Evolutionary conservation across 2,329 filamentous ascomycete genomes (phyloP).

Genomic region (Myrmaecium sp.): DNA sequence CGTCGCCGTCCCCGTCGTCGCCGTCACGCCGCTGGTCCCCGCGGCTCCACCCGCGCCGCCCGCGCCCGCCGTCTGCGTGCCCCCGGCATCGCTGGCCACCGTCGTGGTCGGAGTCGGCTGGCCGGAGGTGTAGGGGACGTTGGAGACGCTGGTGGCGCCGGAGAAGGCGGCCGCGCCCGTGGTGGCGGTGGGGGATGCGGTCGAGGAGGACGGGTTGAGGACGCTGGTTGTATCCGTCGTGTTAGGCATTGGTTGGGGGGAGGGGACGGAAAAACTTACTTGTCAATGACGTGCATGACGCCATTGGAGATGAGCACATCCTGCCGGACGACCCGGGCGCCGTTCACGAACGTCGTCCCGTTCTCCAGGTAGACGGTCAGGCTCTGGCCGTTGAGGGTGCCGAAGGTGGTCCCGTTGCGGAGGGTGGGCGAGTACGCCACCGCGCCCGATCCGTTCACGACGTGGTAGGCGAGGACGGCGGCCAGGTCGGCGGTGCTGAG

Average conservation of each 20-base stretch:
- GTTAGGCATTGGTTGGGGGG: not conserved
- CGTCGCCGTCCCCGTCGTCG: slow-evolving; percentile 6
- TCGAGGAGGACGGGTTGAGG: slow-evolving; percentile 36
- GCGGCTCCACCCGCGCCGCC: slow-evolving; percentile 5
- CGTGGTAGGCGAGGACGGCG: slow-evolving; percentile 45
- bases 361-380: slow-evolving; percentile 22
- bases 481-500: slow-evolving; percentile 32
- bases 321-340: slow-evolving; percentile 22
- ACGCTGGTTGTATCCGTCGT: slow-evolving; percentile 19
- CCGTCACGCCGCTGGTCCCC: slow-evolving; percentile 9
- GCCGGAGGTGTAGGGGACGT: slow-evolving; percentile 38
- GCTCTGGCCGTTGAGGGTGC: slow-evolving; percentile 19
- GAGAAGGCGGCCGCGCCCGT: slow-evolving; percentile 37
- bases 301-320: slow-evolving; percentile 28
- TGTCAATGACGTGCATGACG: slow-evolving; percentile 36
- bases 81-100: slow-evolving; percentile 17
- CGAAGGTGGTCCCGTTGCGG: slow-evolving; percentile 21
- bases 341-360: slow-evolving; percentile 24
- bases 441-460: slow-evolving; percentile 38
- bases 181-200: slow-evolving; percentile 25
- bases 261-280: slow-evolving; percentile 23
- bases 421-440: slow-evolving; percentile 37
- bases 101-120: slow-evolving; percentile 29
- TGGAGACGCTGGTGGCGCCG: slow-evolving; percentile 31
- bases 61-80: too few relatives aligned